Conservation (phyloP, 192 early-diverging fungal species). For the Spinellus fusiger region DNA sequence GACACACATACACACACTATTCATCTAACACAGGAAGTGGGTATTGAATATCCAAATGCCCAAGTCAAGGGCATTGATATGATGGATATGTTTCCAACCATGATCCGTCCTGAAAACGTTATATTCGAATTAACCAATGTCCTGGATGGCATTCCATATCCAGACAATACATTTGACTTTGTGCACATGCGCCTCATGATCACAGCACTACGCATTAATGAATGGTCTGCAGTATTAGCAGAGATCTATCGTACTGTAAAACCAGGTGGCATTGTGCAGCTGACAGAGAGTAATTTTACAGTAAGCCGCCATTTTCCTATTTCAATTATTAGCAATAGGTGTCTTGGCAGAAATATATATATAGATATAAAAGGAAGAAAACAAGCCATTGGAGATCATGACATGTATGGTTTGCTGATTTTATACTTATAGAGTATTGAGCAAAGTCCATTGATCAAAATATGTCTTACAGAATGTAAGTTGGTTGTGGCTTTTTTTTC, state of each 20-base stretch:
- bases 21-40: slow-evolving; percentile 27
- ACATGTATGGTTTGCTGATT: neutral
- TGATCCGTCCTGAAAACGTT: slow-evolving; percentile 32
- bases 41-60: slow-evolving; percentile 20
- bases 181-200: slow-evolving; percentile 27
- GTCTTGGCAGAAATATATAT: no score
- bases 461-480: slow-evolving; percentile 7
- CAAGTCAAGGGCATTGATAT: slow-evolving; percentile 32
- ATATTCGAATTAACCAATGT: slow-evolving; percentile 20
- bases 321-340: neutral
- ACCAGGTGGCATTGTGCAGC: slow-evolving; percentile 22
- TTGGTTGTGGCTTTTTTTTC: neutral
- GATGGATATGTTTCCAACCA: slow-evolving; percentile 29
- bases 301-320: neutral
- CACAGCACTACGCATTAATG: slow-evolving; percentile 6
- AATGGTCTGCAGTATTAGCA: slow-evolving; percentile 19
- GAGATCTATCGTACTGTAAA: slow-evolving; percentile 25
- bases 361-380: no score
- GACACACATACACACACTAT: neutral
- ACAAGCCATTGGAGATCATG: neutral
- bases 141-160: slow-evolving; percentile 19
- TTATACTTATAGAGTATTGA: neutral
- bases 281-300: slow-evolving; percentile 18
- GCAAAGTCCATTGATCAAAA: slow-evolving; percentile 5
- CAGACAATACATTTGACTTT: slow-evolving; percentile 31